phyloP scores from a whole-genome alignment of 345 rosid genomes.

The Salix koriyanagi region DNA sequence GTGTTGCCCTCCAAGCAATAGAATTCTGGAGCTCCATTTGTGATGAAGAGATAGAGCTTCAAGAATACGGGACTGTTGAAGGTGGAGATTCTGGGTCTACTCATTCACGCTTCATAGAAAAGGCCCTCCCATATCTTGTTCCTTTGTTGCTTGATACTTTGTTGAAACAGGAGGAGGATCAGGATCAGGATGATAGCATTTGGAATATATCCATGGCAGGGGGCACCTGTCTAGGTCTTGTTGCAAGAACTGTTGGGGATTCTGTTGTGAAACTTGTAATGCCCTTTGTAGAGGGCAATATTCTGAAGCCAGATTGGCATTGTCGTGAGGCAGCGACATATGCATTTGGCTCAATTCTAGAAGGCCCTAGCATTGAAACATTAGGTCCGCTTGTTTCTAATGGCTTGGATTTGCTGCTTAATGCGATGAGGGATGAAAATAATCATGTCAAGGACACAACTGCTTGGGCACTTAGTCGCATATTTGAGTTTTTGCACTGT shows the following conservation, averaged over 20 bases:
- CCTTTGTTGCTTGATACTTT: slow-evolving; percentile 81
- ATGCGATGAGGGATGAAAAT: slow-evolving; percentile 73
- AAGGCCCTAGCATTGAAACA: slow-evolving; percentile 73
- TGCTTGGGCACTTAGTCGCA: slow-evolving; percentile 89
- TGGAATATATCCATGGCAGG: slow-evolving; percentile 99
- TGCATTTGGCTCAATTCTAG: slow-evolving; percentile 92
- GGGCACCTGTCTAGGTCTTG: slow-evolving; percentile 93
- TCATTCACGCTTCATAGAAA: slow-evolving; percentile 67
- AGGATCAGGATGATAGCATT: slow-evolving; percentile 76
- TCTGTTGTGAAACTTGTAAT: slow-evolving; percentile 79
- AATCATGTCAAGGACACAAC: slow-evolving; percentile 94
- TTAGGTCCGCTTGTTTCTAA: slow-evolving; percentile 74
- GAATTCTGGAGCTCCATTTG: slow-evolving; percentile 99
- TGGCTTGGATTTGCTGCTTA: slow-evolving; percentile 76
- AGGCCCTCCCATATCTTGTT: slow-evolving; percentile 71
- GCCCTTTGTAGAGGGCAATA: slow-evolving; percentile 86
- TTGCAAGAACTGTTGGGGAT: slow-evolving; percentile 91
- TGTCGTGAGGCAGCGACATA: slow-evolving; percentile 91
- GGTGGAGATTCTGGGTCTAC: slow-evolving; percentile 58
- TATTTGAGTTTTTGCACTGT: slow-evolving; percentile 83
- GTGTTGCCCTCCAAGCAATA: slow-evolving; percentile 87
- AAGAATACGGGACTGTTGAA: slow-evolving; percentile 65
- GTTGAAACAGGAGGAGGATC: slow-evolving; percentile 92
- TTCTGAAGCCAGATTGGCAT: slow-evolving; percentile 67
- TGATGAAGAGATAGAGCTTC: slow-evolving; percentile 92